Conservation (phyloP, 805 yeast species). For the Komagataella pastoris region DNA sequence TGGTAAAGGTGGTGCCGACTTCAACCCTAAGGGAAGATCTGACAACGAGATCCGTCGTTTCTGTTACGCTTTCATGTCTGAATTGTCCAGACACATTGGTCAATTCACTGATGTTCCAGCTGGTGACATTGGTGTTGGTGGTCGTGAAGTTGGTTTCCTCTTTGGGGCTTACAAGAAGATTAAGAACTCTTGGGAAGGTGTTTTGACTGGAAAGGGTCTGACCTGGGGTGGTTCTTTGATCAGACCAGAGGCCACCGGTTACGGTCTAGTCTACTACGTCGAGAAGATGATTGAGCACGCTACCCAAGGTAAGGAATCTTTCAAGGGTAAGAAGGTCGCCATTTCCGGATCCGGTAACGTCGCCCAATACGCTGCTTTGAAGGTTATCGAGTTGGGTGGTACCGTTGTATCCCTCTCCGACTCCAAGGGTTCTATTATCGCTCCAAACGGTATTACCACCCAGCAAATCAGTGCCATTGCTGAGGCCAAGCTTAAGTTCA, state of each 20-base stretch:
- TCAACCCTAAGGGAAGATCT: constrained; percentile 91
- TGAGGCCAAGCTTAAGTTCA: constrained; percentile 70
- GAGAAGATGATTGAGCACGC: constrained; percentile 97
- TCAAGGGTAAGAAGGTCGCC: constrained; percentile 89
- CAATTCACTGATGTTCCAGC: constrained; percentile 98
- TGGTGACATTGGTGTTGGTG: constrained; percentile 98
- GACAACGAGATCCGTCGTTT: constrained; percentile 93
- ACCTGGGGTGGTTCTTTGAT: constrained; percentile 98
- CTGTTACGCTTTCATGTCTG: constrained; percentile 92
- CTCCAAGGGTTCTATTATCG: constrained; percentile 81
- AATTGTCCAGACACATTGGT: constrained; percentile 92
- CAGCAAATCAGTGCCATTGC: constrained; percentile 68
- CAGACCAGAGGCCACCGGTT: constrained; percentile 99
- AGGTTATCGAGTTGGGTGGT: constrained; percentile 95
- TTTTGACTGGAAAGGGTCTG: constrained; percentile 94
- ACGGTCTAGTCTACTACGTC: constrained; percentile 92
- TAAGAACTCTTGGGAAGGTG: constrained; percentile 93
- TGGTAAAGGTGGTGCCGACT: constrained; percentile 98
- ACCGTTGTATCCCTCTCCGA: constrained; percentile 89
- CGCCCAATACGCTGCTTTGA: constrained; percentile 97
- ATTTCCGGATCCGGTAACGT: constrained; percentile 98
- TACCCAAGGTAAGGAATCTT: constrained; percentile 75
- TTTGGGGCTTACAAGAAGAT: constrained; percentile 93
- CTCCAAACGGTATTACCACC: constrained; percentile 69
- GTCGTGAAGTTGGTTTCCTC: constrained; percentile 87